Percentiles rank a stretch among this genome's conserved stretches.
phyloP scores from a whole-genome alignment of 108 stramenopile genomes.

The Skeletonema potamos region DNA sequence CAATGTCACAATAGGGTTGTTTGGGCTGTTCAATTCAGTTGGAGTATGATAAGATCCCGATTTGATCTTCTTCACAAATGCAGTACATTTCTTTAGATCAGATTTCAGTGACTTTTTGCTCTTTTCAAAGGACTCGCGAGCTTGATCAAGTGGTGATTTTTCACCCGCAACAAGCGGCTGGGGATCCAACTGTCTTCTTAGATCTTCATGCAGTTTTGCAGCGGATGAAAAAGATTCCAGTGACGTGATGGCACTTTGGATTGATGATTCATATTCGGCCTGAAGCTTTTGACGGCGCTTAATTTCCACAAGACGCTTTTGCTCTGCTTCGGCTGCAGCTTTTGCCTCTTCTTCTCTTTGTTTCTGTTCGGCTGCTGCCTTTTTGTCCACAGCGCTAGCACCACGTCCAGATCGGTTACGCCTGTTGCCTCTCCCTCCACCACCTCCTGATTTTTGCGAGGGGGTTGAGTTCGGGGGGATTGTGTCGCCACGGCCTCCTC shows the following conservation, averaged over 20 bases:
- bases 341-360: neutral
- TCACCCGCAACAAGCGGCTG: neutral
- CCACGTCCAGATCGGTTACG: slow-evolving; percentile 8
- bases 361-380: slow-evolving; percentile 24
- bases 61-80: slow-evolving; percentile 94
- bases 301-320: slow-evolving; percentile 15
- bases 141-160: slow-evolving; percentile 3
- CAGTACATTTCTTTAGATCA: slow-evolving; percentile 95
- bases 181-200: slow-evolving; percentile 27
- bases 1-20: slow-evolving; percentile 64
- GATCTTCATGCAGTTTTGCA: slow-evolving; percentile 5
- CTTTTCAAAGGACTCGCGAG: slow-evolving; percentile 61
- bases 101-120: slow-evolving; percentile 87
- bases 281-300: slow-evolving; percentile 26
- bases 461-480: neutral
- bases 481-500: neutral
- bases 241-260: slow-evolving; percentile 10
- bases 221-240: slow-evolving; percentile 22
- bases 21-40: slow-evolving; percentile 42
- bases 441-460: neutral
- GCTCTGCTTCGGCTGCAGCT: slow-evolving; percentile 10
- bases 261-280: slow-evolving; percentile 18
- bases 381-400: neutral
- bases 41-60: slow-evolving; percentile 60
- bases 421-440: slow-evolving; percentile 4